Evolutionary conservation across 1,284 basidiomycete genomes (phyloP), one percentile per base, ranked within the genome.

Genomic region (Ustilago crameri): DNA sequence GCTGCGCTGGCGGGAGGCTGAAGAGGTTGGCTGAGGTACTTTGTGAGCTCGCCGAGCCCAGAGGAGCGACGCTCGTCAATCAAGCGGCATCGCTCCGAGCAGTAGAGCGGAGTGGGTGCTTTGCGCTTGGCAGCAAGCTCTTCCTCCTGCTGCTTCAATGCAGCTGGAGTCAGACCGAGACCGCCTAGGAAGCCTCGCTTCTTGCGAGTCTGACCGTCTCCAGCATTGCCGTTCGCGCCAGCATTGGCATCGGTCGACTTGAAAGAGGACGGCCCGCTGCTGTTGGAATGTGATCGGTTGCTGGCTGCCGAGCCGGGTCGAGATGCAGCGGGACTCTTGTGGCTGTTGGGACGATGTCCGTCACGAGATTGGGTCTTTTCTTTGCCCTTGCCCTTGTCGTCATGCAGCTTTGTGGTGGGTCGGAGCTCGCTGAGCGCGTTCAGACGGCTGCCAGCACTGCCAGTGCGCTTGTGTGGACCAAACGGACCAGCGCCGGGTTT

Each of bases 401-500:
- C 59, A 44, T 76, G 51, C 20, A 78, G 56, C 45, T 78, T 79
- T 20, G 76, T 79, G 27, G 78, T 79, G 37, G 76, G 75, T 38
- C 72, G 71, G 22, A 79, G 61, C 55, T 79, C 76, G 71, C 74
- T 78, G 17, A 79, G 67, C 2, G 78, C 78, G 51, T 79, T 71
- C 10, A 79, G 66, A 0, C 78, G 67, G 45, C 69, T 68, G 5
- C 60, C 76, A 3, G 77, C 70, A 40, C 78, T 79, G 23, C 78
- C 78, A 18, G 71, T 78, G 32, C 74, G 70, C 41, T 74, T 74
- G 43, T 73, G 62, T n/a, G 72, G 59, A 41, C 67, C 71, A 9
- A 70, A 46, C 8, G 59, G 67, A 38, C 55, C 69, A n/a, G 47
- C 49, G 26, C 64, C 64, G 3, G 70, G 62, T 23, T 73, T 71